Base-by-base conservation (phyloP, 1,284 basidiomycete species). In the Vanrija humicola region DNA sequence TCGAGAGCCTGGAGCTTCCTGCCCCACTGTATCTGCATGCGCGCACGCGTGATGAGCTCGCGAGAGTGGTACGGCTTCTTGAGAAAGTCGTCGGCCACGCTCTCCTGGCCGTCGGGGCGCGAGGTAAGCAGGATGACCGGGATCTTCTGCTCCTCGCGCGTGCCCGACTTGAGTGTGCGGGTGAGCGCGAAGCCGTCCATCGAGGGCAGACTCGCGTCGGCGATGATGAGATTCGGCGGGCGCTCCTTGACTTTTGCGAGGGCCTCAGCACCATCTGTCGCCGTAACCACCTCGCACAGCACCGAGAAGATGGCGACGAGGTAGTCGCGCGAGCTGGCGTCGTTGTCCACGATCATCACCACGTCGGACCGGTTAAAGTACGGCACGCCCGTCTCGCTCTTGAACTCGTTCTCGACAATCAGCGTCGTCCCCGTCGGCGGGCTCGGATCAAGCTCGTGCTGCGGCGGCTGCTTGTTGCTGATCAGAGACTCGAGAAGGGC, bases 141-240 rank as follows among this genome's bases (percentile, higher is more conserved):
- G 1, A 69, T 62, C 29, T 68, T 52, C n/a, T 50, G 43, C 2
- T 64, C 48, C 15, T 62, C 56, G 21, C 53, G 59, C 3, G 61
- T 55, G 14, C 52, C 55, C 29, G 38, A 19, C 7, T 63, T 64
- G 14, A 75, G 46, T 0, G 59, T 63, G 3, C 28, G 42, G 9
- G 73, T 54, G 10, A 75, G 52, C 16, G 64, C 70, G 44, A 65
- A 67, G 1, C 73, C 73, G 45, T 68, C 66, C n/a, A 71, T 54
- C 28, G 64, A 61, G 2, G 77, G 77, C 75, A 79, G 76, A 69
- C 76, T 76, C 6, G 77, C 72, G 53, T 80, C 79, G 2, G 74
- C 70, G 8, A 79, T 63, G 52, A 79, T 72, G 21, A 75, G 58
- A 43, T 74, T 61, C 42, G 72, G 67, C 10, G 57, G 45, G 8